Evolutionary conservation across 805 yeast genomes (phyloP).

Genomic region (Suhomyces tanzawaensis): DNA sequence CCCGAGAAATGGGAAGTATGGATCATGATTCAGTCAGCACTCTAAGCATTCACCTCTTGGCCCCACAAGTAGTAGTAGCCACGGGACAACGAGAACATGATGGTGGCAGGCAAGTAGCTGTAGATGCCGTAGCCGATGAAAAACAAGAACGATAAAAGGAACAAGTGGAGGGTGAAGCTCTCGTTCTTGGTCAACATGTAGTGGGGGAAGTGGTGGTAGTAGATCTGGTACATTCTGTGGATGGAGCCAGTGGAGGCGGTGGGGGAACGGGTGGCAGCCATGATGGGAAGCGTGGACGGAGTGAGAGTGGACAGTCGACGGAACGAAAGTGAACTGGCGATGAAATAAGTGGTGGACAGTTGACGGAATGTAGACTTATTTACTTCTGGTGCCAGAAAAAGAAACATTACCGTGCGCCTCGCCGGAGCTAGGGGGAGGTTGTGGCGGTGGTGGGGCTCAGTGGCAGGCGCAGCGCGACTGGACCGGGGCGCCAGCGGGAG

Average conservation of each 20-base stretch:
- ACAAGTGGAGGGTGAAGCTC: constrained; percentile 22
- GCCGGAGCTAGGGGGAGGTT: too few species aligned
- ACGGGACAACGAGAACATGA: constrained; percentile 29
- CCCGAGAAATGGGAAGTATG: too few species aligned
- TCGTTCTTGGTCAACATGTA: constrained; percentile 50
- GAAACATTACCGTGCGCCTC: too few species aligned
- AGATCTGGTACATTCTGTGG: constrained; percentile 16
- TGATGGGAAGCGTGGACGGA: too few species aligned
- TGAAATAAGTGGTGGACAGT: too few species aligned
- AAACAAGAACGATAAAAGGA: constrained; percentile 21
- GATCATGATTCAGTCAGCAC: too few species aligned
- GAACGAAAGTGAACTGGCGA: background rate
- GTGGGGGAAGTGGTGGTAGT: constrained; percentile 47
- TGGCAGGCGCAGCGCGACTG: too few species aligned
- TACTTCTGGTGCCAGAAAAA: too few species aligned
- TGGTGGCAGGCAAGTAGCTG: constrained; percentile 24
- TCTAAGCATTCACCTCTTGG: constrained; percentile 10
- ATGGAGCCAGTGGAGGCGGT: constrained; percentile 1
- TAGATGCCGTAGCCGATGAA: constrained; percentile 30
- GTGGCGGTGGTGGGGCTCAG: too few species aligned
- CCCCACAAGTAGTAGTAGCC: constrained; percentile 38
- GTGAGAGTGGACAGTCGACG: background rate
- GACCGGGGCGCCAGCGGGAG: too few species aligned
- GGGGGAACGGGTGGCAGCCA: background rate
- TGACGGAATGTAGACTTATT: too few species aligned